Conservation (phyloP, 2,329 filamentous ascomycete species). For the Colletotrichum chrysophilum region DNA sequence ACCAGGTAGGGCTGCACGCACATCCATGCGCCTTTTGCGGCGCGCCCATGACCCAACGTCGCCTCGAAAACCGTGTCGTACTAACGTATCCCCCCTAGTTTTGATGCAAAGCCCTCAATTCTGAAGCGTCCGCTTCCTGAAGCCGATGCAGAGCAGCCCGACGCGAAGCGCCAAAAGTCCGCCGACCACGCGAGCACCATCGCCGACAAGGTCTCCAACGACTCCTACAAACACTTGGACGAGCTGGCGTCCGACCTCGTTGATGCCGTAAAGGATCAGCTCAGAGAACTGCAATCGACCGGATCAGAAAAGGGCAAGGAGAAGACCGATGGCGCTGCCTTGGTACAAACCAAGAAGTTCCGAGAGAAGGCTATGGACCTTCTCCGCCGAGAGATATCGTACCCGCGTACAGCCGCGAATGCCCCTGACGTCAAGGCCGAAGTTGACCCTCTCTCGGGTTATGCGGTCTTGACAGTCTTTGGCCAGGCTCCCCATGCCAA, state of each 20-base stretch:
- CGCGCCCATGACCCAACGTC: neutral
- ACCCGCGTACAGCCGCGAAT: conserved; percentile 45
- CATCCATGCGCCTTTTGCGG: neutral
- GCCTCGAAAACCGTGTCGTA: neutral
- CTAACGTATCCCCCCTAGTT: conserved; percentile 46
- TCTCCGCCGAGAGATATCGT: conserved; percentile 64
- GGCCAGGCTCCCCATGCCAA: conserved; percentile 76
- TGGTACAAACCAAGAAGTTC: conserved; percentile 55
- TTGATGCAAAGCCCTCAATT: conserved; percentile 59
- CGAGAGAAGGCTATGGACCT: conserved; percentile 67
- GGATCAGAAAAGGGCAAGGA: conserved; percentile 27
- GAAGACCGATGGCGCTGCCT: conserved; percentile 41
- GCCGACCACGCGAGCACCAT: conserved; percentile 49
- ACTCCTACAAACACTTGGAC: conserved; percentile 65
- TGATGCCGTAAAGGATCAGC: conserved; percentile 50
- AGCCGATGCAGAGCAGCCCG: conserved; percentile 51
- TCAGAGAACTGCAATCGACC: conserved; percentile 49
- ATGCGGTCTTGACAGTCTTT: conserved; percentile 75
- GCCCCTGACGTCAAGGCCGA: conserved; percentile 38
- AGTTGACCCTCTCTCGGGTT: conserved; percentile 39
- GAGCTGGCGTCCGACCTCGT: conserved; percentile 67
- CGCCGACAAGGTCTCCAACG: conserved; percentile 56
- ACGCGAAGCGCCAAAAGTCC: conserved; percentile 66
- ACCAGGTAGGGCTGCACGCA: conserved; percentile 36
- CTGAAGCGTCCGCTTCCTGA: conserved; percentile 59